Percentiles rank a stretch among this genome's conserved stretches.
These are phyloP conservation scores for Talaromyces albobiverticillius DNA, from an alignment of 2,329 filamentous ascomycete genomes.

Conservation along the genomic window DNA sequence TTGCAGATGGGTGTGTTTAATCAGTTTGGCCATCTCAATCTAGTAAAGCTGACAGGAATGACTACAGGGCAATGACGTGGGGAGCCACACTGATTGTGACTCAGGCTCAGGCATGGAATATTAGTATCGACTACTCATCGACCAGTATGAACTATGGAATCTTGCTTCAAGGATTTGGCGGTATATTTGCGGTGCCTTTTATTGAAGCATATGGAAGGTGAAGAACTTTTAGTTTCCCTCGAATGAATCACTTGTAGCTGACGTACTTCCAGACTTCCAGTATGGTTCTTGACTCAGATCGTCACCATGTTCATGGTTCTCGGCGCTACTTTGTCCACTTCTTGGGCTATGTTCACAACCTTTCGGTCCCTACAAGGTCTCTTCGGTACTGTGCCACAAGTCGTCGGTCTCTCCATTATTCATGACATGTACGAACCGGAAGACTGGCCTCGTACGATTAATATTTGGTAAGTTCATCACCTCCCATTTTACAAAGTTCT, in stretches of 20 bases:
- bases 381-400: constrained; percentile 38
- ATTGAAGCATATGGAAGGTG: constrained; percentile 42
- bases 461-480: constrained; percentile 29
- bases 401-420: constrained; percentile 40
- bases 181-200: constrained; percentile 36
- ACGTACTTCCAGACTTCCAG: constrained; percentile 35
- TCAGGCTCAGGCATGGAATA: constrained; percentile 35
- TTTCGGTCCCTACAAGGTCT: constrained; percentile 38
- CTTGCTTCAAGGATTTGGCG: constrained; percentile 37
- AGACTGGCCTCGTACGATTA: constrained; percentile 39
- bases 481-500: constrained; percentile 1
- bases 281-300: constrained; percentile 43
- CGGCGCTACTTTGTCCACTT: constrained; percentile 37
- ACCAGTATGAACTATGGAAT: constrained; percentile 42
- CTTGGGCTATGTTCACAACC: constrained; percentile 38
- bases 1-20: constrained; percentile 34
- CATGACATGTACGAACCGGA: constrained; percentile 36
- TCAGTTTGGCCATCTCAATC: neutral
- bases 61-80: constrained; percentile 36
- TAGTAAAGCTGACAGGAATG: neutral
- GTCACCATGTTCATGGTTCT: constrained; percentile 39
- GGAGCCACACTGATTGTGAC: constrained; percentile 39
- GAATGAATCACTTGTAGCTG: neutral
- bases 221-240: constrained; percentile 17
- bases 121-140: constrained; percentile 30